Base-by-base conservation (phyloP, 2,329 filamentous ascomycete species). In the Cadophora gregata region DNA sequence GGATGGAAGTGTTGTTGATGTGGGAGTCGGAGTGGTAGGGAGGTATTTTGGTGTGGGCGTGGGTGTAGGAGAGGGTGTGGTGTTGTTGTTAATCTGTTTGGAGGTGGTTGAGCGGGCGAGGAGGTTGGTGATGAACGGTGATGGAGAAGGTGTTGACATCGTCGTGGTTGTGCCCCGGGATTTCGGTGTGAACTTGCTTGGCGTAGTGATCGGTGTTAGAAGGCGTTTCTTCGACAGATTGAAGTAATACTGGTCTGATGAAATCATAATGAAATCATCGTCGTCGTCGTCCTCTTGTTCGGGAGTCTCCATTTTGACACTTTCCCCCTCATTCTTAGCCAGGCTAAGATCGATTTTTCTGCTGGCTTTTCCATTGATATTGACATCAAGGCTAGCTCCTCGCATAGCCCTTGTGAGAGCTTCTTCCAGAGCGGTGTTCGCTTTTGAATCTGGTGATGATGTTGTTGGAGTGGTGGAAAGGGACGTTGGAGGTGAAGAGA, bases 191-290 rank as follows among this genome's bases (percentile, higher is more conserved):
- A 5, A 8, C 10, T 56, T 56, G 24, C 3, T 14, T 1, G 53
- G 53, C 16, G 53, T 38, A 8, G 31, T 7, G 8, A 1, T 25
- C 8, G 31, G 33, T 12, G 31, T 58, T 9, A 12, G 33, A 16
- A 25, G 5, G 9, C 19, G 21, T 10, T 42, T 58, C 3, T 24
- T 21, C 2, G 55, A 8, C 0, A 42, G 21, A 12, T 25, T 58
- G 8, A 21, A 14, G 55, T 58, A 58, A n/a, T 58, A 58, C 33
- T 58, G 55, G 6, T 38, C 31, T 38, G 55, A 25, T 16, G 55
- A 58, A 42, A 58, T 58, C 12, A 58, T 42, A 6, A 21, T 25
- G 33, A 58, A 38, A 25, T 58, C 55, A 9, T 58, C 55, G 1
- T 58, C 55, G 21, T 33, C 21, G 21, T 58, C 51, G 4, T 56